Conservation (phyloP, 495 filamentous ascomycete species). For the Aspergillus egyptiacus region DNA sequence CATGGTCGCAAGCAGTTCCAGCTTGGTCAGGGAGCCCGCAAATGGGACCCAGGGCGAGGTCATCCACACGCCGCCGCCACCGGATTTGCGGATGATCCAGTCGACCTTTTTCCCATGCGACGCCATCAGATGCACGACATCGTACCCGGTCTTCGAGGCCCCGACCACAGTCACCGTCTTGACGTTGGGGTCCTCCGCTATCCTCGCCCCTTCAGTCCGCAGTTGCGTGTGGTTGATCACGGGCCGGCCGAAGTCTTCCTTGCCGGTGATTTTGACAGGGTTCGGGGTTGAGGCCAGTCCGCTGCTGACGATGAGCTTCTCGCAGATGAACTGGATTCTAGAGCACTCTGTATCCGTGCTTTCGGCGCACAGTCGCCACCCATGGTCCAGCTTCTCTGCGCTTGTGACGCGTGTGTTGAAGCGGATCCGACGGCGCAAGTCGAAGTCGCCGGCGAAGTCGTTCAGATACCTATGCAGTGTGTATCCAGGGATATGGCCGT, state of each 20-base stretch:
- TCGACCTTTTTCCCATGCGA: constrained; percentile 54
- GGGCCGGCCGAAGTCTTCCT: neutral
- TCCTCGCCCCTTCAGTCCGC: neutral
- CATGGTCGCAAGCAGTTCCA: constrained; percentile 57
- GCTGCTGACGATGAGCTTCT: constrained; percentile 6
- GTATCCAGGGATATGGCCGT: neutral
- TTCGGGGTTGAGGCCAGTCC: constrained; percentile 6
- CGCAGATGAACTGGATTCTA: too few species aligned
- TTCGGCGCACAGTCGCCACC: constrained; percentile 12
- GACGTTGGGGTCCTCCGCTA: constrained; percentile 6
- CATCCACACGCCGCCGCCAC: constrained; percentile 68
- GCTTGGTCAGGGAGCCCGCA: constrained; percentile 46
- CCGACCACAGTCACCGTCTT: constrained; percentile 50
- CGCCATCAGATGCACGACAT: constrained; percentile 55
- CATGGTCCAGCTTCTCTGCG: constrained; percentile 4
- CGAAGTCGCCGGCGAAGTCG: constrained; percentile 20
- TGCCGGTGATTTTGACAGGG: neutral
- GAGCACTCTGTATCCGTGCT: too few species aligned
- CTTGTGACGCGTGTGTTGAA: too few species aligned
- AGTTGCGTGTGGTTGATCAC: constrained; percentile 1
- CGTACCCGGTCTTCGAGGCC: constrained; percentile 58
- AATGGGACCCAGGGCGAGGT: constrained; percentile 54
- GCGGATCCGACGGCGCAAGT: constrained; percentile 18
- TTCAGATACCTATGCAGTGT: neutral
- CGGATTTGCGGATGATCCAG: constrained; percentile 69